Base-by-base conservation (phyloP, 2,329 filamentous ascomycete species). In the Alternaria angustiovoidea region DNA sequence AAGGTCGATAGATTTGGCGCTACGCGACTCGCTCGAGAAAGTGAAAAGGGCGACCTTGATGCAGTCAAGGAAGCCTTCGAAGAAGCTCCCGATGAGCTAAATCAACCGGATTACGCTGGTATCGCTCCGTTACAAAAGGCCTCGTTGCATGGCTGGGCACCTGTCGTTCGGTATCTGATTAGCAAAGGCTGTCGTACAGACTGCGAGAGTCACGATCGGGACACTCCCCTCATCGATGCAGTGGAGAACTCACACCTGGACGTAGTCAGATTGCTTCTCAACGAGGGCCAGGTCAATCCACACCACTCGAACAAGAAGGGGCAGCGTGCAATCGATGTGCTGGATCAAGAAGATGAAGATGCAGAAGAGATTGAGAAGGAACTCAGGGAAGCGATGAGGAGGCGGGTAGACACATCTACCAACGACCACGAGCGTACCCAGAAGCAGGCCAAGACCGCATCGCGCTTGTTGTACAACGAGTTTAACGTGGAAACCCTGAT, bases 101-200 rank as follows among this genome's bases (percentile, higher is more conserved):
- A 99, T 69, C 87, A 94, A 59, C 88, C 92, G 24, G 95, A 99
- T 74, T 96, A 97, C 75, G 95, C 95, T 14, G 92, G 93, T n/a
- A 98, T 98, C 72, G 96, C 94, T 1, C 95, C 95, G 24, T 83
- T 99, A 34, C 95, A 99, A 78, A 95, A 97, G 66, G 94, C 95
- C 34, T 89, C 94, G 32, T 85, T 99, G 59, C 91, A 95, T 73
- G 95, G 95, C 7, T 91, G 90, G 76, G 89, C 89, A 32, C 88
- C 95, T 55, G 94, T 98, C 57, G 95, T 98, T 39, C 89, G 91
- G 75, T 90, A 96, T 54, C 82, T 99, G 39, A 88, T 99, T 63
- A 87, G 92, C 8, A 89, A 92, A 63, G 92, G 92, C 34, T 97
- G 94, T 79, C 90, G 92, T 56, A 85, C 95, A 46, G 91, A 97